Conservation (phyloP, 345 rosid genomes). For the Psidium friedrichsthalianum region DNA sequence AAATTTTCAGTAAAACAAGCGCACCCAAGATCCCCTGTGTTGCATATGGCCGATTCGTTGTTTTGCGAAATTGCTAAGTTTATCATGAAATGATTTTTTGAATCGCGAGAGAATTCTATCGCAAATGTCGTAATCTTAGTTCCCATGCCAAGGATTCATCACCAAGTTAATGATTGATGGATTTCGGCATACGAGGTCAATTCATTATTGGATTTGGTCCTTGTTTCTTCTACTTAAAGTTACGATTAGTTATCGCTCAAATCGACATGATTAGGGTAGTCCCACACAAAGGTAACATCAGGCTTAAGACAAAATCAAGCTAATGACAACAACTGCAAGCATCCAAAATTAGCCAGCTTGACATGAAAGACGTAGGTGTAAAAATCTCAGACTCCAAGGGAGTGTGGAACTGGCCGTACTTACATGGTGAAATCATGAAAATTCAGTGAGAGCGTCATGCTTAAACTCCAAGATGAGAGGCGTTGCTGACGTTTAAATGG, state of each 20-base stretch:
- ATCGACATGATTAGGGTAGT: neutral
- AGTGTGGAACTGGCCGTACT: neutral
- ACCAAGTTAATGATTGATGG: neutral
- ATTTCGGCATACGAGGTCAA: neutral
- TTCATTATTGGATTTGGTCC: neutral
- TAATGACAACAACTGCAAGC: neutral
- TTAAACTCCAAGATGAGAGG: neutral
- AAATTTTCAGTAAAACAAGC: neutral
- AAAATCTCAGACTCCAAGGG: neutral
- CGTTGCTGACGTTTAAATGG: neutral
- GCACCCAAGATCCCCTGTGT: fast-evolving
- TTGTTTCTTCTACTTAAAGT: neutral
- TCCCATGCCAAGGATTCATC: neutral
- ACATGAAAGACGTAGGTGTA: neutral
- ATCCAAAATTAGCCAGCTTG: neutral
- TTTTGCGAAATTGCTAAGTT: neutral
- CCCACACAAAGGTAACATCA: neutral
- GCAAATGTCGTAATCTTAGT: neutral
- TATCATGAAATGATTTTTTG: neutral
- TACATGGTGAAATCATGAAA: neutral
- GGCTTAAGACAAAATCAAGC: neutral
- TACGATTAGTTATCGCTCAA: neutral
- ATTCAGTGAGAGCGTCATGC: neutral
- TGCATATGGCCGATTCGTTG: no score
- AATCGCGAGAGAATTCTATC: neutral